These are phyloP conservation scores for Lactarius deliciosus DNA, from an alignment of 768 basidiomycete genomes.

Conservation along the genomic window DNA sequence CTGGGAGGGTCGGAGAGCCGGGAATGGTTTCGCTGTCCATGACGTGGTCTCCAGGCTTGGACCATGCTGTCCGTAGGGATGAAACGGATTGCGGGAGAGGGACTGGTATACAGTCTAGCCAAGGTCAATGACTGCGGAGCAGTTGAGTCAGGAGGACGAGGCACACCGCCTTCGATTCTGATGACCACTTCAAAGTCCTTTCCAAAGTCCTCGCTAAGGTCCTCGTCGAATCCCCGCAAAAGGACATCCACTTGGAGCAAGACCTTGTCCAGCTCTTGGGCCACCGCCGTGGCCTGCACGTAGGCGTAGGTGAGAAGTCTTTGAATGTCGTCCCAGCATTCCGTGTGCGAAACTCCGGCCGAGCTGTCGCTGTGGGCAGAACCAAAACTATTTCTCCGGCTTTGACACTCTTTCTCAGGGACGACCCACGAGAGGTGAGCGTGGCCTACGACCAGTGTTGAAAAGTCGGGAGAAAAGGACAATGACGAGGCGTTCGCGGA, in stretches of 20 bases:
- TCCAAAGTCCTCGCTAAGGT: constrained; percentile 40
- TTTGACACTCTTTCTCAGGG: constrained; percentile 9
- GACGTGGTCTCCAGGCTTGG: constrained; percentile 23
- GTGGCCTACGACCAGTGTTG: constrained; percentile 35
- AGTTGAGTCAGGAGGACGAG: not conserved
- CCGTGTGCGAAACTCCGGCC: constrained; percentile 41
- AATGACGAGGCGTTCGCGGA: constrained; percentile 55
- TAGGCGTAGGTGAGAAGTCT: constrained; percentile 79
- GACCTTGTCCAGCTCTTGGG: constrained; percentile 63
- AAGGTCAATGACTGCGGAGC: constrained; percentile 1
- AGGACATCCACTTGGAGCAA: constrained; percentile 79
- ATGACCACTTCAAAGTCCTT: constrained; percentile 39
- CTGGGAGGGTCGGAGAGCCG: constrained; percentile 15
- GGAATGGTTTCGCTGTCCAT: constrained; percentile 11
- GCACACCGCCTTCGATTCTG: constrained; percentile 32
- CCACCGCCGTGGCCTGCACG: constrained; percentile 77
- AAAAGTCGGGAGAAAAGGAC: constrained; percentile 66
- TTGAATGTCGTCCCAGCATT: constrained; percentile 68
- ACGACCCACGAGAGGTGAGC: constrained; percentile 7
- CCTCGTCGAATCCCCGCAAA: constrained; percentile 55
- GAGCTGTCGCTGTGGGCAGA: constrained; percentile 23
- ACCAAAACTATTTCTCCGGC: constrained; percentile 18
- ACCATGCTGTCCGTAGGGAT: constrained; percentile 27
- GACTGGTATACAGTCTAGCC: constrained; percentile 28
- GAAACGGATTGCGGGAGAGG: constrained; percentile 28